Evolutionary conservation across 2,329 filamentous ascomycete species (phyloP).

Genomic region (Alternaria postmessia): DNA sequence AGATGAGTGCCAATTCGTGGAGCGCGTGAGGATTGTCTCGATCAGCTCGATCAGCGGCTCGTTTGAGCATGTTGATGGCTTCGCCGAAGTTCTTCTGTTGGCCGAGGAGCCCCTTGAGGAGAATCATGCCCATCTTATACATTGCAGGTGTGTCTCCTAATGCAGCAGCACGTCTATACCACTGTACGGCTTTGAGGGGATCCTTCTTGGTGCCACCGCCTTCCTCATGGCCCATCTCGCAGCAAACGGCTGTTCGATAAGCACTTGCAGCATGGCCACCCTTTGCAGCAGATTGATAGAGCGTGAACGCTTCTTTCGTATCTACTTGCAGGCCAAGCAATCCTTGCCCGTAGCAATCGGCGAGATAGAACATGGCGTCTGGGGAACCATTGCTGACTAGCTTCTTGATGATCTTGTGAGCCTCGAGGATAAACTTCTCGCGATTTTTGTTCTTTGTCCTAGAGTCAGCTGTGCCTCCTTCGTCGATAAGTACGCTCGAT

Average conservation of each 20-base stretch:
- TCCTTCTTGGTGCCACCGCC: conserved; percentile 92
- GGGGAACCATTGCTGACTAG: conserved; percentile 75
- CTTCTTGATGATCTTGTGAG: conserved; percentile 91
- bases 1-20: conserved; percentile 78
- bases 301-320: conserved; percentile 87
- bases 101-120: conserved; percentile 91
- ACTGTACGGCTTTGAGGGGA: conserved; percentile 92
- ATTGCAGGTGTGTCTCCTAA: conserved; percentile 92
- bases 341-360: conserved; percentile 87
- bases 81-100: conserved; percentile 84
- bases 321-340: conserved; percentile 80
- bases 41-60: conserved; percentile 88
- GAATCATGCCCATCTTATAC: conserved; percentile 98
- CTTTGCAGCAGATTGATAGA: conserved; percentile 96
- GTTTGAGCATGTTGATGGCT: conserved; percentile 90
- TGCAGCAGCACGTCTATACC: conserved; percentile 93
- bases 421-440: conserved; percentile 85
- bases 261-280: conserved; percentile 84
- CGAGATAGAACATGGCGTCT: conserved; percentile 93
- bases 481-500: conserved; percentile 77
- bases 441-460: conserved; percentile 69
- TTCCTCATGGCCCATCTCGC: conserved; percentile 93
- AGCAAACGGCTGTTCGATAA: conserved; percentile 95
- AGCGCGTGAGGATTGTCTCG: conserved; percentile 92
- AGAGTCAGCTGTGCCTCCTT: conserved; percentile 75